Evolutionary conservation across 2,329 filamentous ascomycete species (phyloP).

Genomic region (Mycosphaerella sp.): DNA sequence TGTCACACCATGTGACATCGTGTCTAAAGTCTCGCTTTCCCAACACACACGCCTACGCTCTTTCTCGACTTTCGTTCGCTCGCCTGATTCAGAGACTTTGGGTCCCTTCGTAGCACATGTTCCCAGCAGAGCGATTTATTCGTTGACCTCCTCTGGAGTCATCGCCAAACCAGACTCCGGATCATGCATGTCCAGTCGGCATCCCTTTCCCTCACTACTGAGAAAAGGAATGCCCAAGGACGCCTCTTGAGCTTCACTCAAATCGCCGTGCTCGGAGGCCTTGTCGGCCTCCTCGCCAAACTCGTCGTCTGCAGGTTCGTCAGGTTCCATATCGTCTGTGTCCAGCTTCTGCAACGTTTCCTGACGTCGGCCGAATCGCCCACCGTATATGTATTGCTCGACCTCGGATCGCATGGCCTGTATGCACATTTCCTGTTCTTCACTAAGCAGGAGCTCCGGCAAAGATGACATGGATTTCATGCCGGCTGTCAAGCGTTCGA

Average conservation of each 20-base stretch:
- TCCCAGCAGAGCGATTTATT: not conserved
- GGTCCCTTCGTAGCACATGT: too few relatives aligned
- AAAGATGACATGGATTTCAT: constrained; percentile 15
- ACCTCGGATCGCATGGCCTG: constrained; percentile 3
- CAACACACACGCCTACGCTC: too few relatives aligned
- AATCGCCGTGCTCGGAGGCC: not conserved
- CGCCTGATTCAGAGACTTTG: too few relatives aligned
- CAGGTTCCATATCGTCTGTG: not conserved
- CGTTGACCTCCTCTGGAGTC: not conserved
- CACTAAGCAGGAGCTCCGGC: not conserved
- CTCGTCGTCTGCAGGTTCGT: not conserved
- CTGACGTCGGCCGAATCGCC: not conserved
- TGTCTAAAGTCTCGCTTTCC: not conserved
- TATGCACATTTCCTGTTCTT: not conserved
- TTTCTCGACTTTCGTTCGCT: too few relatives aligned
- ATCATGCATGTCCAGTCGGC: not conserved
- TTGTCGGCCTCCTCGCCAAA: not conserved
- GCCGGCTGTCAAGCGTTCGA: constrained; percentile 12
- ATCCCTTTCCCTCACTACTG: not conserved
- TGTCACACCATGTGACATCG: not conserved
- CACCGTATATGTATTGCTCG: not conserved
- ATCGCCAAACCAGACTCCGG: too few relatives aligned
- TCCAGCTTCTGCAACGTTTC: not conserved
- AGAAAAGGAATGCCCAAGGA: not conserved
- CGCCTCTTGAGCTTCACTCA: not conserved